phyloP scores from a whole-genome alignment of 2,329 filamentous ascomycete genomes.

The Tympanopsis confertula region DNA sequence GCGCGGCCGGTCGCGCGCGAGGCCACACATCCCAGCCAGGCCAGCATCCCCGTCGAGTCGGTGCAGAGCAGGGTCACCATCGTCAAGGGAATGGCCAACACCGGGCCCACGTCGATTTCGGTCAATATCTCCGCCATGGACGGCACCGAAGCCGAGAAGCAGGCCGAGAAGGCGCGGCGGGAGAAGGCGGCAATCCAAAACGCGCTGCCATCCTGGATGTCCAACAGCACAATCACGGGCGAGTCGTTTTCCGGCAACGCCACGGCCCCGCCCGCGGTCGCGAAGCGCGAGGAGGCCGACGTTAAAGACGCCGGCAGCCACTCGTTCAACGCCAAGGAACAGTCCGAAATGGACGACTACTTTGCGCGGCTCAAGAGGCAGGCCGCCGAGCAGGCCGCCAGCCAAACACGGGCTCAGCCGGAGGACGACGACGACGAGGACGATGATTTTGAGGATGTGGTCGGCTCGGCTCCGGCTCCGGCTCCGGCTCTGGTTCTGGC shows the following conservation, averaged over 20 bases:
- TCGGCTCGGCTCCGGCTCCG: conserved; percentile 20
- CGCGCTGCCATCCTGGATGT: conserved; percentile 60
- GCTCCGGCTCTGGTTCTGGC: conserved; percentile 17
- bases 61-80: conserved; percentile 47
- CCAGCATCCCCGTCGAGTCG: conserved; percentile 44
- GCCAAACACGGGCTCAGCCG: conserved; percentile 26
- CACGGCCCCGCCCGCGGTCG: conserved; percentile 16
- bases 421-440: conserved; percentile 29
- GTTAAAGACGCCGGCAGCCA: conserved; percentile 29
- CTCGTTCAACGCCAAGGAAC: conserved; percentile 35
- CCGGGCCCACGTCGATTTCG: conserved; percentile 56
- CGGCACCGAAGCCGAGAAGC: conserved; percentile 55
- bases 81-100: conserved; percentile 57
- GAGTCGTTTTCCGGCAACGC: conserved; percentile 36
- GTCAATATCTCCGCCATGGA: conserved; percentile 58
- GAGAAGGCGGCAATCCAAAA: conserved; percentile 59
- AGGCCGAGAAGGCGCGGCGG: conserved; percentile 51
- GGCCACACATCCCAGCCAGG: conserved; percentile 51
- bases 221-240: conserved; percentile 56
- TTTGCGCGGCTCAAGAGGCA: conserved; percentile 51
- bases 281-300: conserved; percentile 31
- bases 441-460: conserved; percentile 37
- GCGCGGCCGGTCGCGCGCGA: conserved; percentile 56
- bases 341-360: conserved; percentile 51
- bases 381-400: conserved; percentile 23